Evolutionary conservation across 108 stramenopile genomes (phyloP).

Genomic region (Chaetoceros muelleri): DNA sequence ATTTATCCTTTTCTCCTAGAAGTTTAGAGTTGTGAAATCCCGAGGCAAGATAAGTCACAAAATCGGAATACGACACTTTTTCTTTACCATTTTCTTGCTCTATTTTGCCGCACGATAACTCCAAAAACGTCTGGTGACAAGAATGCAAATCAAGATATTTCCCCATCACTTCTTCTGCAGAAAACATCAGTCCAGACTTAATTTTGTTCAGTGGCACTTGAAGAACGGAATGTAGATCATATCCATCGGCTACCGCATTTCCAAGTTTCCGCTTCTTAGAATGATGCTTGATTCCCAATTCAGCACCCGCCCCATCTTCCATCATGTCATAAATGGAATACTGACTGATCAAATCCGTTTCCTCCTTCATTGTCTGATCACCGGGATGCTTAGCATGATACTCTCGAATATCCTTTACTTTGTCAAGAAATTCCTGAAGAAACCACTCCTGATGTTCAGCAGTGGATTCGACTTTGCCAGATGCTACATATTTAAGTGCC

Average conservation of each 20-base stretch:
- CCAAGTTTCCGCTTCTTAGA: slow-evolving; percentile 47
- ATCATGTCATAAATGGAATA: slow-evolving; percentile 4
- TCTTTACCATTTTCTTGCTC: slow-evolving; percentile 4
- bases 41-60: slow-evolving; percentile 36
- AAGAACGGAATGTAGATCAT: slow-evolving; percentile 54
- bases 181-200: slow-evolving; percentile 16
- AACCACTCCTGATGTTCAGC: slow-evolving; percentile 6
- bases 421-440: slow-evolving; percentile 43
- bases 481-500: slow-evolving; percentile 18
- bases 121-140: slow-evolving; percentile 10
- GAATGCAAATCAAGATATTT: slow-evolving; percentile 63
- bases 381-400: slow-evolving; percentile 55
- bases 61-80: slow-evolving; percentile 33
- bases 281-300: background rate
- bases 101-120: slow-evolving; percentile 4
- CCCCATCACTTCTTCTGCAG: slow-evolving; percentile 69
- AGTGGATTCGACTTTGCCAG: slow-evolving; percentile 1
- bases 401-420: slow-evolving; percentile 42
- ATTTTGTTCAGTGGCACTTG: slow-evolving; percentile 26
- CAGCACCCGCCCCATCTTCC: background rate
- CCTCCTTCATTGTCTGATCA: background rate
- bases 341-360: slow-evolving; percentile 1
- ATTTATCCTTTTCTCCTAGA: slow-evolving; percentile 42
- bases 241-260: slow-evolving; percentile 70
- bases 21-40: slow-evolving; percentile 20